Conservation (phyloP, 1,139 yeast species). For the Debaryomyces udenii region DNA sequence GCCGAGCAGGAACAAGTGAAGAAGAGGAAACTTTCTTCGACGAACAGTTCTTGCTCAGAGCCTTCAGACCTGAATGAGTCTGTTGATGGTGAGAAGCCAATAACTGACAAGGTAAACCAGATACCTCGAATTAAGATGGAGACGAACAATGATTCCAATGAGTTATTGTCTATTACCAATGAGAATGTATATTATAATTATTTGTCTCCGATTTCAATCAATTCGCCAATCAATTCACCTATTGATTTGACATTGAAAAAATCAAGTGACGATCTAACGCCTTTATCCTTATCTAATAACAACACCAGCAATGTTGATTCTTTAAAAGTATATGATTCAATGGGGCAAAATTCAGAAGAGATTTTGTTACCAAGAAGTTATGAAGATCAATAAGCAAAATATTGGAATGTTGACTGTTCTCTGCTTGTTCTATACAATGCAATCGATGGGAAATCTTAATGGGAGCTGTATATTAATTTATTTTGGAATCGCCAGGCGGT, state of each 20-base stretch:
- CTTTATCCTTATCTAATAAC: slow-evolving; percentile 14
- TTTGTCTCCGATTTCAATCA: slow-evolving; percentile 49
- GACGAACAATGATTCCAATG: slow-evolving; percentile 13
- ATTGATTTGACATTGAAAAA: slow-evolving; percentile 41
- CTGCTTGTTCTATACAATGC: slow-evolving; percentile 33
- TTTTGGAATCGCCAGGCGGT: slow-evolving; percentile 20
- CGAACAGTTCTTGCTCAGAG: slow-evolving; percentile 5
- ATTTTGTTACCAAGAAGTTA: slow-evolving; percentile 37
- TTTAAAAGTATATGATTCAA: slow-evolving; percentile 32
- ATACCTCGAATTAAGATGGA: slow-evolving; percentile 16
- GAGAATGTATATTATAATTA: slow-evolving; percentile 35
- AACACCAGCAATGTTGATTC: slow-evolving; percentile 18
- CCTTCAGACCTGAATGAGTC: slow-evolving; percentile 5
- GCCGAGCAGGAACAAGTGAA: slow-evolving; percentile 13
- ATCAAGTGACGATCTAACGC: slow-evolving; percentile 20
- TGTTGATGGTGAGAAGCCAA: slow-evolving; percentile 4
- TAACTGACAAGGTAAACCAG: slow-evolving; percentile 4
- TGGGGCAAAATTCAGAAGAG: slow-evolving; percentile 58
- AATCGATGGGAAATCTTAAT: neutral
- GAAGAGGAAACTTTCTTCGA: slow-evolving; percentile 13
- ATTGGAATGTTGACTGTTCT: slow-evolving; percentile 28
- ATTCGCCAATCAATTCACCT: slow-evolving; percentile 46
- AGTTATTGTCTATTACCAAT: slow-evolving; percentile 16
- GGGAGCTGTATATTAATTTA: slow-evolving; percentile 29
- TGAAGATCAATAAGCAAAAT: slow-evolving; percentile 11